A percentile compares a stretch with the other conserved stretches of the same genome.
These are phyloP conservation scores for Penicillium atrosanguineum DNA, from an alignment of 495 filamentous ascomycete species.

Conservation along the genomic window DNA sequence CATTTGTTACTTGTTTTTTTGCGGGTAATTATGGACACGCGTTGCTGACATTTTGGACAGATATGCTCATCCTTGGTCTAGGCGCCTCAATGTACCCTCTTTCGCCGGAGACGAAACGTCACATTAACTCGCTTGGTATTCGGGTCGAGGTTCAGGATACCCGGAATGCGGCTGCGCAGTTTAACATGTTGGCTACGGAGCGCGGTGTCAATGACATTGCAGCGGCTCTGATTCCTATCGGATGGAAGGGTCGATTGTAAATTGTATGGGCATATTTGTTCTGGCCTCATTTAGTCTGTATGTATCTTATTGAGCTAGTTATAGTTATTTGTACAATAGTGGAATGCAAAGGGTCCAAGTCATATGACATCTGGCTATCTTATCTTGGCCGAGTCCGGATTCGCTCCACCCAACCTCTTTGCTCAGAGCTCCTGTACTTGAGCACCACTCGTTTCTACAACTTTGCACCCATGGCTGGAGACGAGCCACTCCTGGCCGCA, in stretches of 20 bases:
- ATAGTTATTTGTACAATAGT: not conserved
- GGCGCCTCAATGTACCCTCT: conserved; percentile 73
- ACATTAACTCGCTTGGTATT: conserved; percentile 76
- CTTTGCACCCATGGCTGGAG: conserved; percentile 35
- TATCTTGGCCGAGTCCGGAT: conserved; percentile 3
- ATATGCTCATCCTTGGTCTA: conserved; percentile 84
- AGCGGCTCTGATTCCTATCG: conserved; percentile 83
- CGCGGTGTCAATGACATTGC: conserved; percentile 76
- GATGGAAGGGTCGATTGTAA: conserved; percentile 60
- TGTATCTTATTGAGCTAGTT: not conserved
- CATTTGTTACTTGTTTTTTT: not conserved
- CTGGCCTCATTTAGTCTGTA: not conserved
- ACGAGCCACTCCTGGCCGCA: conserved; percentile 45
- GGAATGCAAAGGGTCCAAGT: not conserved
- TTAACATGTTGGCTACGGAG: conserved; percentile 83
- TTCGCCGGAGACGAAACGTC: conserved; percentile 66
- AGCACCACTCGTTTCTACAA: conserved; percentile 4
- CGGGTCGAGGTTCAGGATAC: conserved; percentile 90
- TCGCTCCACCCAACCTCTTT: conserved; percentile 5
- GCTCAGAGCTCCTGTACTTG: conserved; percentile 5
- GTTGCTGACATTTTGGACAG: conserved; percentile 45
- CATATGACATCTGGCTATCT: conserved; percentile 7
- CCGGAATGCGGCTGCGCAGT: conserved; percentile 88
- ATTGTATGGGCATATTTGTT: not conserved
- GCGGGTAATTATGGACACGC: not conserved